Percentiles rank a stretch among this genome's conserved stretches.
Evolutionary conservation across 1,139 yeast species (phyloP).

Genomic region (Kluyveromyces sp.): DNA sequence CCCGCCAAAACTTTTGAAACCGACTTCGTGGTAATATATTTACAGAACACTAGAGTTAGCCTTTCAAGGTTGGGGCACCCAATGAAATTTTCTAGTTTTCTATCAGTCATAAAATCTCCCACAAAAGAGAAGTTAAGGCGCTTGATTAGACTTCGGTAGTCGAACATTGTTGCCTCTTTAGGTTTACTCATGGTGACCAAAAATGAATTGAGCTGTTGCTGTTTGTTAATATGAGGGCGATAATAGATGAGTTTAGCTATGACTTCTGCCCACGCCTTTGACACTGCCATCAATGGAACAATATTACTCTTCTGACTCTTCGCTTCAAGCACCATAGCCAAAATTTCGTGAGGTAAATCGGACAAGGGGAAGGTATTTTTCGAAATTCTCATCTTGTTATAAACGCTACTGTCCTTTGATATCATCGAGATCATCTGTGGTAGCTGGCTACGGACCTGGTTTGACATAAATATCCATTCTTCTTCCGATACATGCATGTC

Average conservation of each 20-base stretch:
- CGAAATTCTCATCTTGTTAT: not conserved
- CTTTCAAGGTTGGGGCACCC: constrained; percentile 78
- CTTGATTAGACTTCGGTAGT: constrained; percentile 68
- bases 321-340: constrained; percentile 62
- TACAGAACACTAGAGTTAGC: constrained; percentile 76
- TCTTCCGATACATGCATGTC: constrained; percentile 7
- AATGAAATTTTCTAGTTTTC: constrained; percentile 44
- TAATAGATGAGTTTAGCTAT: constrained; percentile 83
- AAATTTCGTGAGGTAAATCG: constrained; percentile 72
- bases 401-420: not conserved
- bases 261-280: constrained; percentile 74
- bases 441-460: constrained; percentile 5
- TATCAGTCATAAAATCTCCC: constrained; percentile 61
- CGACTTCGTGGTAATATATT: constrained; percentile 53
- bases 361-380: constrained; percentile 40
- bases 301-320: constrained; percentile 59
- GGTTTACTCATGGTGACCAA: constrained; percentile 49
- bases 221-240: constrained; percentile 70
- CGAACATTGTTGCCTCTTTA: constrained; percentile 50
- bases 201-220: constrained; percentile 42
- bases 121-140: constrained; percentile 75
- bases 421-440: constrained; percentile 4
- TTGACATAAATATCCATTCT: constrained; percentile 5
- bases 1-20: constrained; percentile 55
- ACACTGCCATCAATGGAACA: constrained; percentile 63